These are phyloP conservation scores for Betula pendula DNA, from an alignment of 306 rosid genomes.

Conservation along the genomic window DNA sequence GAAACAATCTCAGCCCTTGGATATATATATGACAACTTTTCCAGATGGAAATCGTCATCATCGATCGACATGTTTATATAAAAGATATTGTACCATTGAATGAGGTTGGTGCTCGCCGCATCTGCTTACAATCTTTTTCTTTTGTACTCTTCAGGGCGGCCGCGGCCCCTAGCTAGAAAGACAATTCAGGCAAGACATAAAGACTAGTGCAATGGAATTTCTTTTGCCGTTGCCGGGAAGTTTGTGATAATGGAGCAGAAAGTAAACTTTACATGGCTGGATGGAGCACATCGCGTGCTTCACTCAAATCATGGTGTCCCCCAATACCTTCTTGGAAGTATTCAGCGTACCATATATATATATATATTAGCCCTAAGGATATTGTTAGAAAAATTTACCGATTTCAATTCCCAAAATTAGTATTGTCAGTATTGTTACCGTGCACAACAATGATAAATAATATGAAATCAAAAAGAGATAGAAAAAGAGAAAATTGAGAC, in stretches of 20 bases:
- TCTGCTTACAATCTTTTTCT: constrained; percentile 22
- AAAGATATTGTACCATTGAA: constrained; percentile 1
- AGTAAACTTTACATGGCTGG: constrained; percentile 26
- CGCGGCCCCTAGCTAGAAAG: too few species aligned
- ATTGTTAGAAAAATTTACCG: too few species aligned
- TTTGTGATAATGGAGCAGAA: constrained; percentile 38
- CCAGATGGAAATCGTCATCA: constrained; percentile 26
- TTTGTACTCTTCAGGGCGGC: constrained; percentile 9
- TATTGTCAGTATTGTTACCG: too few species aligned
- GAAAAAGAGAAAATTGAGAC: too few species aligned
- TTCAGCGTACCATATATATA: constrained; percentile 19
- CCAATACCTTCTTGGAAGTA: constrained; percentile 37
- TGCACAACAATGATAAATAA: too few species aligned
- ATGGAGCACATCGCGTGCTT: constrained; percentile 30
- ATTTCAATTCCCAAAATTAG: too few species aligned
- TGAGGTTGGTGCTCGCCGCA: constrained; percentile 25
- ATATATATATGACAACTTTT: too few species aligned
- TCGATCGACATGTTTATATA: constrained; percentile 16
- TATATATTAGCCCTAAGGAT: too few species aligned
- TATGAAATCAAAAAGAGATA: too few species aligned
- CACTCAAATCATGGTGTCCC: constrained; percentile 36
- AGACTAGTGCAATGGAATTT: constrained; percentile 18
- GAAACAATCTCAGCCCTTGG: constrained; percentile 21
- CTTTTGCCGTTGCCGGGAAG: constrained; percentile 28
- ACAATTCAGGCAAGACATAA: constrained; percentile 31